These are phyloP conservation scores for Alternaria arbusti DNA, from an alignment of 2,329 filamentous ascomycete species.

Conservation along the genomic window DNA sequence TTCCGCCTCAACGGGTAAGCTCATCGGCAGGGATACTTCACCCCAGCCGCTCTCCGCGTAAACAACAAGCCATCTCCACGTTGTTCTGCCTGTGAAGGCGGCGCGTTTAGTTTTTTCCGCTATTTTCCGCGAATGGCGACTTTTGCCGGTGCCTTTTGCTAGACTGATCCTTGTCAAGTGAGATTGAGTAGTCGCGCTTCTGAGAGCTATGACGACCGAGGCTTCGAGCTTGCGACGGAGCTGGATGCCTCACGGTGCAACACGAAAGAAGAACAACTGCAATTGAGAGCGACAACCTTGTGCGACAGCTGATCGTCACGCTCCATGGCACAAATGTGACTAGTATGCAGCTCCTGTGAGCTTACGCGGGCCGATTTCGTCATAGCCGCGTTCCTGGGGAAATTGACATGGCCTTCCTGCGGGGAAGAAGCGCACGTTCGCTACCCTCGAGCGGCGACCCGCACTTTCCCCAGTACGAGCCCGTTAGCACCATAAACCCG, in stretches of 20 bases:
- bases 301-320: background rate
- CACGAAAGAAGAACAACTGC: background rate
- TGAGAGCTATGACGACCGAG: slow-evolving; percentile 10
- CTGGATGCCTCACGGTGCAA: background rate
- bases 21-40: slow-evolving; percentile 21
- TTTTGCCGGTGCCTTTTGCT: slow-evolving; percentile 9
- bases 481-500: slow-evolving; percentile 12
- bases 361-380: slow-evolving; percentile 17
- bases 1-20: slow-evolving; percentile 28
- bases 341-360: slow-evolving; percentile 1
- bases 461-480: slow-evolving; percentile 17
- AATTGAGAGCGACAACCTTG: slow-evolving; percentile 1
- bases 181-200: slow-evolving; percentile 4
- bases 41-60: slow-evolving; percentile 32
- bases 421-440: slow-evolving; percentile 33
- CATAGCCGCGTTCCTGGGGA: slow-evolving; percentile 34
- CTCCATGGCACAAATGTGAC: background rate
- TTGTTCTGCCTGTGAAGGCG: slow-evolving; percentile 14
- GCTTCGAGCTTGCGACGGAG: slow-evolving; percentile 10
- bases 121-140: slow-evolving; percentile 32
- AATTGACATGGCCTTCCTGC: slow-evolving; percentile 30
- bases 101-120: slow-evolving; percentile 28
- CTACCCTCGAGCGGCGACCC: slow-evolving; percentile 20
- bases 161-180: slow-evolving; percentile 3
- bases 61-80: slow-evolving; percentile 23